A percentile compares a stretch with the other conserved stretches of the same genome.
These are phyloP conservation scores for Xanthoconium stramineum DNA, from an alignment of 768 basidiomycete species.

Conservation along the genomic window DNA sequence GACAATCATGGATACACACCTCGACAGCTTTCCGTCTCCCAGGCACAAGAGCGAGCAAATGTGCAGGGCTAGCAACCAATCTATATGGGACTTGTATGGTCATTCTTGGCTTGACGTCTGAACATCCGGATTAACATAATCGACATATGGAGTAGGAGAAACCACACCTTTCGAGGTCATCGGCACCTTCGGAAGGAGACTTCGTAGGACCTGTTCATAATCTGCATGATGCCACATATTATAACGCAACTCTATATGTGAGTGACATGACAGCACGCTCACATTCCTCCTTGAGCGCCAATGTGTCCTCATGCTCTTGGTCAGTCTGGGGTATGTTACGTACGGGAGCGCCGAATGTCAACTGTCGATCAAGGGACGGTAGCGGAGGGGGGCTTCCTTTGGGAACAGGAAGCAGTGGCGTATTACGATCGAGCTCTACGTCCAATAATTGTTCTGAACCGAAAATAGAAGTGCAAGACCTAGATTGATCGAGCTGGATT, in stretches of 20 bases:
- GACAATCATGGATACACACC: conserved; percentile 28
- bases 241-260: not conserved
- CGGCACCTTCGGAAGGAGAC: conserved; percentile 40
- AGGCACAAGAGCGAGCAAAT: conserved; percentile 35
- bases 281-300: conserved; percentile 17
- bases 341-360: not conserved
- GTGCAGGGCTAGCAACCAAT: conserved; percentile 33
- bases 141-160: not conserved
- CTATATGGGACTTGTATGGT: conserved; percentile 36
- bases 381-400: conserved; percentile 20
- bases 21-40: conserved; percentile 50
- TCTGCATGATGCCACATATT: conserved; percentile 20
- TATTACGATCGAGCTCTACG: conserved; percentile 44
- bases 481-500: conserved; percentile 43
- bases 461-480: conserved; percentile 31
- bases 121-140: not conserved
- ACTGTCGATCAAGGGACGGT: conserved; percentile 28
- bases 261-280: conserved; percentile 1
- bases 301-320: not conserved
- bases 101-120: conserved; percentile 37
- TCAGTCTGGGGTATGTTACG: not conserved
- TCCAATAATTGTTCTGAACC: conserved; percentile 53
- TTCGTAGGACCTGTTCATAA: conserved; percentile 31
- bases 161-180: conserved; percentile 41
- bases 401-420: conserved; percentile 34